Evolutionary conservation across 2,329 filamentous ascomycete species (phyloP).

Genomic region (Dendryphion nanum): DNA sequence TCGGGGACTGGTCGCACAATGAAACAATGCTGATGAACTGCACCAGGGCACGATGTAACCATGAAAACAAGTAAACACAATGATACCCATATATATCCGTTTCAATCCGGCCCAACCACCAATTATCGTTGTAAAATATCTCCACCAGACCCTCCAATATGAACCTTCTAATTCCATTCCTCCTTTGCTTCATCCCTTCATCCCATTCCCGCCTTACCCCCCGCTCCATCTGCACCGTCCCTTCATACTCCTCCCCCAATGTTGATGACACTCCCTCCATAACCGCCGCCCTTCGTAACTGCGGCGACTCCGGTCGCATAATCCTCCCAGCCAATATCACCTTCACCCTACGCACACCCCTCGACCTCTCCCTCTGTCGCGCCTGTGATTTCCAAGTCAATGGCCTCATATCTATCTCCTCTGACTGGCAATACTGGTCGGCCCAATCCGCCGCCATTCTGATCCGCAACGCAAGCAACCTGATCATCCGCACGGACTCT

Average conservation of each 20-base stretch:
- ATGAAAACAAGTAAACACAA: too few species aligned
- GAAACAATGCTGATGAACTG: too few species aligned
- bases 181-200: too few species aligned
- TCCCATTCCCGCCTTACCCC: conserved; percentile 2
- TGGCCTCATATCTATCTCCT: conserved; percentile 42
- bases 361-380: conserved; percentile 43
- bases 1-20: too few species aligned
- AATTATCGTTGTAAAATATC: too few species aligned
- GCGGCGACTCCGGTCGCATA: conserved; percentile 47
- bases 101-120: too few species aligned
- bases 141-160: too few species aligned
- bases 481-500: conserved; percentile 43
- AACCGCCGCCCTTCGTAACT: conserved; percentile 40
- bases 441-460: conserved; percentile 35
- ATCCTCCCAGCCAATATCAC: conserved; percentile 43
- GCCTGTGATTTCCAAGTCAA: conserved; percentile 50
- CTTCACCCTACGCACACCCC: conserved; percentile 45
- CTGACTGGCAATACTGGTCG: conserved; percentile 44
- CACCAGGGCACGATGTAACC: too few species aligned
- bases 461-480: conserved; percentile 37
- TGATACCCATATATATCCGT: too few species aligned
- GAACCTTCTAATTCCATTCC: too few species aligned
- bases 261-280: conserved; percentile 48
- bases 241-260: conserved; percentile 26
- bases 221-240: conserved; percentile 33